These are phyloP conservation scores for Cladosporium oxysporum DNA, from an alignment of 2,329 filamentous ascomycete species.

Conservation along the genomic window DNA sequence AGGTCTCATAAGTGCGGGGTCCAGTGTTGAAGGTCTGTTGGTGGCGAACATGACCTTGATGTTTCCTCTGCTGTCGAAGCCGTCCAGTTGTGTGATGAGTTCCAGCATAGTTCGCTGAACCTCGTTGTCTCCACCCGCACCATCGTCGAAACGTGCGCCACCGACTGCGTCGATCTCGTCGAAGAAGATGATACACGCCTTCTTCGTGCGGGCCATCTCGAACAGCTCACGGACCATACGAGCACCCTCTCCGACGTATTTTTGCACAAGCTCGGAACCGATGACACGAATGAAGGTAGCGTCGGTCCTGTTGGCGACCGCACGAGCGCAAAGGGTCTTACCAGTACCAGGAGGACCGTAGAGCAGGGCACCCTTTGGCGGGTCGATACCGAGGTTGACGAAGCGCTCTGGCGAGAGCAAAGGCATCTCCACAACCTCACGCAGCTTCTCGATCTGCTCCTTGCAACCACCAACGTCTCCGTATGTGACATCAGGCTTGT, in stretches of 20 bases:
- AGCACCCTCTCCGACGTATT: constrained; percentile 97
- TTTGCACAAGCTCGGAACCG: constrained; percentile 95
- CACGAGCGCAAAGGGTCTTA: constrained; percentile 96
- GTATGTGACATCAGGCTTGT: constrained; percentile 99
- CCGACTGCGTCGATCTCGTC: constrained; percentile 97
- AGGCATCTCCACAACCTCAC: constrained; percentile 98
- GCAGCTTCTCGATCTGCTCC: constrained; percentile 98
- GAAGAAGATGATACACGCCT: constrained; percentile 99
- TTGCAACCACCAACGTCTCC: constrained; percentile 99
- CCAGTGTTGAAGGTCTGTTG: constrained; percentile 91
- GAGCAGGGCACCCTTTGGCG: constrained; percentile 92
- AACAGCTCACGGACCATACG: constrained; percentile 98
- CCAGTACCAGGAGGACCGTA: constrained; percentile 98
- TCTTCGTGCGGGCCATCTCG: constrained; percentile 99
- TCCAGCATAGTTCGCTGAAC: constrained; percentile 98
- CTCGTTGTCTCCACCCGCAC: constrained; percentile 94
- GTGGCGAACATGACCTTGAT: constrained; percentile 99
- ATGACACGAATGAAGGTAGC: constrained; percentile 99
- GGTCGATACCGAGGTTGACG: constrained; percentile 97
- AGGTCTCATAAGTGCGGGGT: constrained; percentile 95
- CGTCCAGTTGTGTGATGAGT: constrained; percentile 93
- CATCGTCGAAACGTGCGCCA: constrained; percentile 93
- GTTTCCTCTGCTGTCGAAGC: constrained; percentile 94
- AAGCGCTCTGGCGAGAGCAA: constrained; percentile 94
- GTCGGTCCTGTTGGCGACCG: constrained; percentile 96